Conservation (phyloP, 805 yeast genomes). For the Schizosaccharomyces japonicus region DNA sequence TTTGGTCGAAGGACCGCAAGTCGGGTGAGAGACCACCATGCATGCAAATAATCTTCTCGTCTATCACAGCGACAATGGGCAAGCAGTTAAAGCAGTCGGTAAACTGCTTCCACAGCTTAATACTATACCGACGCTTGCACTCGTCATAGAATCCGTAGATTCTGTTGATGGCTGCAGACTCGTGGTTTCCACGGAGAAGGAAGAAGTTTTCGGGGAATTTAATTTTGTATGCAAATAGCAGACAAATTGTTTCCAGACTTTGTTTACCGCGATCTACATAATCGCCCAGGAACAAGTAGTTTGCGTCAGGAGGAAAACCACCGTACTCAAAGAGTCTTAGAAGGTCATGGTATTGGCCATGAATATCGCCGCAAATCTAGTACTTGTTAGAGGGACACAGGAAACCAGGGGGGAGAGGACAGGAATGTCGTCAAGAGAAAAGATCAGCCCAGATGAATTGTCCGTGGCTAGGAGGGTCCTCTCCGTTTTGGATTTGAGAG, state of each 20-base stretch:
- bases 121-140: slow-evolving; percentile 87
- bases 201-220: slow-evolving; percentile 96
- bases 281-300: slow-evolving; percentile 85
- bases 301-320: slow-evolving; percentile 97
- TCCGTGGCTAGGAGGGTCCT: too few species aligned
- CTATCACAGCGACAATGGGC: slow-evolving; percentile 95
- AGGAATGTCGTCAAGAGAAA: too few species aligned
- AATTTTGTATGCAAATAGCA: slow-evolving; percentile 82
- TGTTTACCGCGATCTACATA: slow-evolving; percentile 97
- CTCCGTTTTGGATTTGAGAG: too few species aligned
- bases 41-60: slow-evolving; percentile 94
- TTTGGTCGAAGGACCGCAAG: slow-evolving; percentile 92
- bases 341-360: slow-evolving; percentile 92
- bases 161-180: slow-evolving; percentile 92
- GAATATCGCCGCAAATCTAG: slow-evolving; percentile 36
- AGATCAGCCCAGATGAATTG: too few species aligned
- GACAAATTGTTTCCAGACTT: slow-evolving; percentile 83
- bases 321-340: slow-evolving; percentile 91
- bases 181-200: slow-evolving; percentile 92
- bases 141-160: slow-evolving; percentile 96
- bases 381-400: not conserved
- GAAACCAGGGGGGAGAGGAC: too few species aligned
- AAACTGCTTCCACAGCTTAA: slow-evolving; percentile 94
- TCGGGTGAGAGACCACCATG: slow-evolving; percentile 97
- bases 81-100: slow-evolving; percentile 96